Evolutionary conservation across 1,139 yeast species (phyloP).

Genomic region (Meyerozyma guilliermondii): DNA sequence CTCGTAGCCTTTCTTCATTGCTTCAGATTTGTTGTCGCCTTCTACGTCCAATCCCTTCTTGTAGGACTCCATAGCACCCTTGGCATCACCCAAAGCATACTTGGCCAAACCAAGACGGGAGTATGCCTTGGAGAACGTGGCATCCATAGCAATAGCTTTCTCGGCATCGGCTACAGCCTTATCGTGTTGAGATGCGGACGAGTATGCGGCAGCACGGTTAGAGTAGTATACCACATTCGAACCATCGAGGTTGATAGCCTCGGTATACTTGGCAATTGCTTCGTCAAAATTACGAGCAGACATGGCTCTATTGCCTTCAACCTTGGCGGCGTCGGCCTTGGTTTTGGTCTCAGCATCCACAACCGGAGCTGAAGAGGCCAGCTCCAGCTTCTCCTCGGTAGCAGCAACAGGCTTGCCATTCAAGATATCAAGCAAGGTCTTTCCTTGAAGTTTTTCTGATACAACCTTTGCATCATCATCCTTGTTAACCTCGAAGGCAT

Average conservation of each 20-base stretch:
- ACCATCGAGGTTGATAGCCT: slow-evolving; percentile 71
- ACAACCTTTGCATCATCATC: slow-evolving; percentile 34
- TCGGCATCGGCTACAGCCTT: slow-evolving; percentile 82
- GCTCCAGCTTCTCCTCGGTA: slow-evolving; percentile 23
- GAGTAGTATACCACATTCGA: slow-evolving; percentile 81
- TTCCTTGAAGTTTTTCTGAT: slow-evolving; percentile 40
- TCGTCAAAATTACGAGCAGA: slow-evolving; percentile 64
- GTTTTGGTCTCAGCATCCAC: slow-evolving; percentile 54
- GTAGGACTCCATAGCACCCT: slow-evolving; percentile 88
- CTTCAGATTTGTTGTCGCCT: slow-evolving; percentile 79
- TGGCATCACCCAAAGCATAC: slow-evolving; percentile 84
- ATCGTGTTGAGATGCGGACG: slow-evolving; percentile 69
- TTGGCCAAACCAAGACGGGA: slow-evolving; percentile 92
- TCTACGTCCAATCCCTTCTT: slow-evolving; percentile 81
- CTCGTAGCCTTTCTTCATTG: slow-evolving; percentile 91
- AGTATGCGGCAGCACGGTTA: slow-evolving; percentile 95
- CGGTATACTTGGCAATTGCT: slow-evolving; percentile 75
- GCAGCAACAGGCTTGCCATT: slow-evolving; percentile 15
- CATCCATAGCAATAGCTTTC: slow-evolving; percentile 71
- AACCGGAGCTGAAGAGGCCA: slow-evolving; percentile 25
- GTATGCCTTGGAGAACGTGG: slow-evolving; percentile 85
- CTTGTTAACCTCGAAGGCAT: slow-evolving; percentile 70
- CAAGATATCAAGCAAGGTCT: slow-evolving; percentile 44
- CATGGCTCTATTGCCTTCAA: slow-evolving; percentile 89
- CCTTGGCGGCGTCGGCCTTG: slow-evolving; percentile 76